A percentile compares a stretch with the other conserved stretches of the same genome.
Evolutionary conservation across 345 rosid species (phyloP).

Genomic region (Eucalyptus sp.): DNA sequence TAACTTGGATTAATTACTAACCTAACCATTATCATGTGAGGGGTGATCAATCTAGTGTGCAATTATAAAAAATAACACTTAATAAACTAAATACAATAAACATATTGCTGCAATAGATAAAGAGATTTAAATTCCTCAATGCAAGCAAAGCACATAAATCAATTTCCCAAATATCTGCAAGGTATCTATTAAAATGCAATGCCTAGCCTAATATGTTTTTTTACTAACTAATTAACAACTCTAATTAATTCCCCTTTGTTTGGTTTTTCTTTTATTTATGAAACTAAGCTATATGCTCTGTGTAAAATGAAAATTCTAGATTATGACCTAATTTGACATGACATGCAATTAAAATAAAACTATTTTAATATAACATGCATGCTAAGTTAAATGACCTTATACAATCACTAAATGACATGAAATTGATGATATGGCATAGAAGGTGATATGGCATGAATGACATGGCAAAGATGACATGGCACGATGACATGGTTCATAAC

Average conservation of each 20-base stretch:
- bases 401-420: no score
- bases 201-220: neutral
- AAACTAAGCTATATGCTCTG: neutral
- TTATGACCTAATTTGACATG: neutral
- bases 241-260: neutral
- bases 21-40: neutral
- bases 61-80: neutral
- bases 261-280: neutral
- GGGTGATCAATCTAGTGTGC: accelerated
- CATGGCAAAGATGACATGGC: neutral
- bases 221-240: neutral
- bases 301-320: no score
- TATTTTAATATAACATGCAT: no score
- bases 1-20: neutral
- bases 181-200: neutral
- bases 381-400: no score
- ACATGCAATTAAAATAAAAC: no score
- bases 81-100: neutral
- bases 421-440: neutral
- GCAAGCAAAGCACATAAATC: neutral
- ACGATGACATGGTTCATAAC: neutral
- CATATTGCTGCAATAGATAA: no score
- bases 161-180: neutral
- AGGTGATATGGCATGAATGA: neutral
- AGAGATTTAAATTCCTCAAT: neutral